Evolutionary conservation across 2,329 filamentous ascomycete genomes (phyloP).

Genomic region (Trichocomaceae sp.): DNA sequence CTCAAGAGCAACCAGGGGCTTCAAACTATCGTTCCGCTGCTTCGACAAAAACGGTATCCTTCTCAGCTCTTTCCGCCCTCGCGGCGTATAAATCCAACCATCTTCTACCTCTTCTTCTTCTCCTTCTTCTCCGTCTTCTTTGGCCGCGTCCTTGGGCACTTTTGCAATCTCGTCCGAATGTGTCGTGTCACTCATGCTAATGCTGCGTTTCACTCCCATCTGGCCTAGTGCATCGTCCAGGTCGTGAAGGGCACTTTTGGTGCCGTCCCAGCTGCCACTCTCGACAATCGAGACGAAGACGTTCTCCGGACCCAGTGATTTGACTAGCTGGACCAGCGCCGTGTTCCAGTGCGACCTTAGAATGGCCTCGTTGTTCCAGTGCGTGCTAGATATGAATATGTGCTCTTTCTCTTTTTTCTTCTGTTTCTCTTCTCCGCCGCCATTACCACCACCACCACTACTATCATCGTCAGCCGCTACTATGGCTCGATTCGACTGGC

Average conservation of each 20-base stretch:
- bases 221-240: slow-evolving; percentile 51
- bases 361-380: slow-evolving; percentile 60
- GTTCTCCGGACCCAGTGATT: slow-evolving; percentile 55
- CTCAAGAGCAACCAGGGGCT: slow-evolving; percentile 50
- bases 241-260: slow-evolving; percentile 54
- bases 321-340: slow-evolving; percentile 52
- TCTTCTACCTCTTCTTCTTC: slow-evolving; percentile 26
- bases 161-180: slow-evolving; percentile 51
- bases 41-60: slow-evolving; percentile 63
- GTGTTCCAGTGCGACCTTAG: slow-evolving; percentile 58
- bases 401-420: slow-evolving; percentile 10
- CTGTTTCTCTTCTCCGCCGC: neutral
- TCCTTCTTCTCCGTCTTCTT: slow-evolving; percentile 18
- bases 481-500: neutral
- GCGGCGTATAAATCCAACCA: slow-evolving; percentile 60
- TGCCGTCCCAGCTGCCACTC: slow-evolving; percentile 63
- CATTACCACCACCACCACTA: too few species aligned
- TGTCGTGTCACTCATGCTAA: slow-evolving; percentile 54
- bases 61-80: slow-evolving; percentile 50
- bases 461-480: neutral
- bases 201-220: slow-evolving; percentile 48
- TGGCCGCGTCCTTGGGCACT: slow-evolving; percentile 20
- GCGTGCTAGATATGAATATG: slow-evolving; percentile 63
- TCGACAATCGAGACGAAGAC: slow-evolving; percentile 63
- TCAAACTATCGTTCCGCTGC: slow-evolving; percentile 58